Evolutionary conservation across 208 protist species (phyloP).

Genomic region (Trypanosoma brucei): DNA sequence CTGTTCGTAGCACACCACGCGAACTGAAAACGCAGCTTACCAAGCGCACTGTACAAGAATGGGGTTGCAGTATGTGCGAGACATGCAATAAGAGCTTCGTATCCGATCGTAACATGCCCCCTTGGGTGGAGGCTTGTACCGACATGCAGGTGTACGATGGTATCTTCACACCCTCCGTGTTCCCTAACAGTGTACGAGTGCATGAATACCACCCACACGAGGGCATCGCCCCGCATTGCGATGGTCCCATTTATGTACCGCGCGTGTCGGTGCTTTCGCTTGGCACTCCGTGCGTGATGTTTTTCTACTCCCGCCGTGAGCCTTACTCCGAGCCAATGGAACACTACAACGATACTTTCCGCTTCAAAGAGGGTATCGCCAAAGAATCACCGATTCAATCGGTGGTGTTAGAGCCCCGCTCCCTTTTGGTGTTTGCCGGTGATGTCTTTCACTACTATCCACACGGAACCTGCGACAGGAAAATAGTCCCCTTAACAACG

Average conservation of each 20-base stretch:
- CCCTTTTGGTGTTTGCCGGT: constrained; percentile 75
- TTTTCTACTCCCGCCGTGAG: constrained; percentile 76
- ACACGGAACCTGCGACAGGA: constrained; percentile 78
- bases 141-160: constrained; percentile 86
- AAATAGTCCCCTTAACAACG: constrained; percentile 47
- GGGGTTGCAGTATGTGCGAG: constrained; percentile 87
- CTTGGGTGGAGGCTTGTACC: constrained; percentile 69
- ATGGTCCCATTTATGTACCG: constrained; percentile 88
- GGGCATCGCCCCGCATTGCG: constrained; percentile 85
- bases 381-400: constrained; percentile 49
- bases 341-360: constrained; percentile 92
- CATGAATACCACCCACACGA: constrained; percentile 86
- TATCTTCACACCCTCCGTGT: constrained; percentile 81
- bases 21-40: constrained; percentile 78
- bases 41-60: constrained; percentile 87
- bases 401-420: constrained; percentile 85
- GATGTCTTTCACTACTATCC: constrained; percentile 85
- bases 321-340: constrained; percentile 86
- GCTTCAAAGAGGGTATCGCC: constrained; percentile 78
- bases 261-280: constrained; percentile 77
- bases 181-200: constrained; percentile 89
- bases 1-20: constrained; percentile 52
- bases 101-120: constrained; percentile 79
- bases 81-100: constrained; percentile 86
- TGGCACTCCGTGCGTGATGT: constrained; percentile 78